These are phyloP conservation scores for Phylloboletellus chloephorus DNA, from an alignment of 1,284 basidiomycete species.

Conservation along the genomic window DNA sequence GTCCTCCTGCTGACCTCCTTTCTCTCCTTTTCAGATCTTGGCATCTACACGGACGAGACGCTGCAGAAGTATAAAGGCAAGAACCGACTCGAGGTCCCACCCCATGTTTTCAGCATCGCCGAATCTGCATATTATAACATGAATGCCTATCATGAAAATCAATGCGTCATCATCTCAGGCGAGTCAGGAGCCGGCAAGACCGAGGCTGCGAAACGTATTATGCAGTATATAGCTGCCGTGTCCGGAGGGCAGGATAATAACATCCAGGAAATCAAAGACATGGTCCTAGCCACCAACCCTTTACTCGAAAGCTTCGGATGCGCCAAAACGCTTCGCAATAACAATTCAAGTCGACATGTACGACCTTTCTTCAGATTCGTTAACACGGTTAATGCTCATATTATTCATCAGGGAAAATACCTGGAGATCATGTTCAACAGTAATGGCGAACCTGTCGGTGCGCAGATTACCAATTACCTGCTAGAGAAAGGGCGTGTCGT, in stretches of 20 bases:
- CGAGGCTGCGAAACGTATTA: slow-evolving; percentile 96
- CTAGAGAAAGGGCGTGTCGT: slow-evolving; percentile 97
- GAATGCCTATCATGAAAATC: slow-evolving; percentile 99
- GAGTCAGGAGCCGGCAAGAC: slow-evolving; percentile 98
- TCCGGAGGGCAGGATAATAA: slow-evolving; percentile 79
- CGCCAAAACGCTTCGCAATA: slow-evolving; percentile 97
- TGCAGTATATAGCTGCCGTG: slow-evolving; percentile 99
- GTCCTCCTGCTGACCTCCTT: not conserved
- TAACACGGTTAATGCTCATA: slow-evolving; percentile 12
- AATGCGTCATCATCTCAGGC: slow-evolving; percentile 99
- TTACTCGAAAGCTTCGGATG: slow-evolving; percentile 98
- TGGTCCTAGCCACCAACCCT: slow-evolving; percentile 99
- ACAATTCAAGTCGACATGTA: slow-evolving; percentile 98
- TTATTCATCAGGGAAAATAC: slow-evolving; percentile 80
- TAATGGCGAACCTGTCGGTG: slow-evolving; percentile 91
- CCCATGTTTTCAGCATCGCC: slow-evolving; percentile 97
- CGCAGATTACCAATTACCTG: slow-evolving; percentile 98
- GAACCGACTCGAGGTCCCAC: slow-evolving; percentile 96
- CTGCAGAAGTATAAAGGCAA: slow-evolving; percentile 90
- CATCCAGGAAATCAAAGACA: slow-evolving; percentile 98
- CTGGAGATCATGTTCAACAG: slow-evolving; percentile 98
- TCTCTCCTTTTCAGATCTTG: slow-evolving; percentile 59
- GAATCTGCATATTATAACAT: slow-evolving; percentile 99
- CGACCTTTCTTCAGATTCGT: slow-evolving; percentile 31
- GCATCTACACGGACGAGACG: slow-evolving; percentile 93